Conservation (phyloP, 768 basidiomycete species). For the Wakefieldia striispora region DNA sequence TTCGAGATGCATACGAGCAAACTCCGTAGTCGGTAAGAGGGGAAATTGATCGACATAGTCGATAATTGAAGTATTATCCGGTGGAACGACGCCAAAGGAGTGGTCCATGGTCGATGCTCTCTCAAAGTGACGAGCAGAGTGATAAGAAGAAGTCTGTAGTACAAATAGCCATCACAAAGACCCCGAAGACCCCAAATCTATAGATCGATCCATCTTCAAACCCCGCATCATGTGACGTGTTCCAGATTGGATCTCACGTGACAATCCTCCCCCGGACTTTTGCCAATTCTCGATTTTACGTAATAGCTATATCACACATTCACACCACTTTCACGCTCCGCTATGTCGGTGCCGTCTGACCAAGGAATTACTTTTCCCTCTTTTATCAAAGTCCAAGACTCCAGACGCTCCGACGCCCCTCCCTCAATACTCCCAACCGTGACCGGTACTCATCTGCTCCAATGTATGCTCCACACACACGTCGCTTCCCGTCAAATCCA, state of each 20-base stretch:
- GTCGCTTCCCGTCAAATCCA: slow-evolving; percentile 78
- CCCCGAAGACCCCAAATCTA: slow-evolving; percentile 19
- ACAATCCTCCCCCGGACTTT: slow-evolving; percentile 16
- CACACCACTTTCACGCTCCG: slow-evolving; percentile 12
- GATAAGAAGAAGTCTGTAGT: slow-evolving; percentile 14
- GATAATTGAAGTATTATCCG: slow-evolving; percentile 4
- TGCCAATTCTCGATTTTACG: slow-evolving; percentile 16
- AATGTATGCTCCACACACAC: slow-evolving; percentile 96
- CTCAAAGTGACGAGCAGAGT: not conserved
- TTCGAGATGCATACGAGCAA: slow-evolving; percentile 59
- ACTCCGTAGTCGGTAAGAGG: slow-evolving; percentile 44
- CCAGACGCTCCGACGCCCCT: slow-evolving; percentile 61
- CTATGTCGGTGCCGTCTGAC: slow-evolving; percentile 16
- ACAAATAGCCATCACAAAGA: slow-evolving; percentile 20
- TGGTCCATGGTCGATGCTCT: slow-evolving; percentile 13
- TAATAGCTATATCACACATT: too few species aligned
- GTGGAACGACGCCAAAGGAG: slow-evolving; percentile 23
- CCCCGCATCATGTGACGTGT: slow-evolving; percentile 4
- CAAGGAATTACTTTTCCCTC: not conserved
- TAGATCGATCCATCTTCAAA: slow-evolving; percentile 15
- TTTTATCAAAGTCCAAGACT: slow-evolving; percentile 46
- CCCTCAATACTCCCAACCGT: slow-evolving; percentile 63
- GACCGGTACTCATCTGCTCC: slow-evolving; percentile 89
- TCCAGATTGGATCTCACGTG: slow-evolving; percentile 6
- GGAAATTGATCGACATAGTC: slow-evolving; percentile 14